Base-by-base conservation (phyloP, 129 eudicot genomes). In the Rutidosis leptorrhynchoides region DNA sequence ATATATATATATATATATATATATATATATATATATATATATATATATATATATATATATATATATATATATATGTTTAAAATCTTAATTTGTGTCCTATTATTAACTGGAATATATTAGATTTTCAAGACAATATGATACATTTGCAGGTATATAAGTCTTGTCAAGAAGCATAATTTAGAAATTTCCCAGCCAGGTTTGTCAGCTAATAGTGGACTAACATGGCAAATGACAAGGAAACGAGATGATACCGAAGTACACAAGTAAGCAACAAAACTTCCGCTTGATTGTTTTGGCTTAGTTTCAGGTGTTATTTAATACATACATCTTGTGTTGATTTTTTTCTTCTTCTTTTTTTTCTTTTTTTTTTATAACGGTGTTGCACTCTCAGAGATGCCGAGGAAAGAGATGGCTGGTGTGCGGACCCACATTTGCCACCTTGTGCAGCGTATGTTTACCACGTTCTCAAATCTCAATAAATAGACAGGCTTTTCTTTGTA, bases 111-210 rank as follows among this genome's bases (percentile, higher is more conserved):
- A 53, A 33, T 11, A 22, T 24, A 30, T 37, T 20, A 8, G 20
- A 35, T 23, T 33, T 37, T 72, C n/a, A 29, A 49, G 63, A 43
- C 23, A 28, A 16, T 30, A 60, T 64, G 64, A 49, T 52, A 22
- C 12, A 12, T 64, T 2, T 37, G 45, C 45, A 83, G 88, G 70
- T 83, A 79, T 40, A 69, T 83, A 58, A 64, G 69, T 8, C 69
- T 83, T 17, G 66, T 77, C 25, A 79, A 77, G 70, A 81, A 77
- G 80, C 79, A 83, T 35, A 72, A 77, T 12, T 65, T 83, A 23
- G 82, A 83, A 48, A 83, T 83, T 69, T 83, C 88, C 5, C 88
- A 83, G 63, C 88, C 88, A 15, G 88, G 82, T 69, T 68, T 83
- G 64, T 82, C 82, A 27, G 75, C 82, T 14, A 79, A 76, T 67